A percentile compares a stretch with the other conserved stretches of the same genome.
Evolutionary conservation across 169 alveolate genomes (phyloP).

Genomic region (Plasmodium reichenowi): DNA sequence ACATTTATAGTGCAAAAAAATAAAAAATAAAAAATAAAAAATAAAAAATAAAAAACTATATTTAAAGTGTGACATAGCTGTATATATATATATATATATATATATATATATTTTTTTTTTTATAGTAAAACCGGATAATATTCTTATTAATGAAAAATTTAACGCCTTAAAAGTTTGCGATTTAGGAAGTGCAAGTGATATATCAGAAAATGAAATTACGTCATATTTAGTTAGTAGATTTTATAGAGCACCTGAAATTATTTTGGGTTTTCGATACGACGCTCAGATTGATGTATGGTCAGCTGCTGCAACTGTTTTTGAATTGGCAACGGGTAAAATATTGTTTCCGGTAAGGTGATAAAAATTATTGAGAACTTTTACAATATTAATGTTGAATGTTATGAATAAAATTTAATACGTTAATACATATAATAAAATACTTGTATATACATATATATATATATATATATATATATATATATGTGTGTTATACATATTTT

Average conservation of each 20-base stretch:
- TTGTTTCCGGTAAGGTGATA: constrained; percentile 90
- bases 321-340: constrained; percentile 97
- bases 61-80: not conserved
- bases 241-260: constrained; percentile 99
- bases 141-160: constrained; percentile 91
- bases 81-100: not conserved
- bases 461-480: not conserved
- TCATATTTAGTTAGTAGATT: constrained; percentile 95
- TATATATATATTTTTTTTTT: not conserved
- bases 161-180: constrained; percentile 95
- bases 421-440: constrained; percentile 42
- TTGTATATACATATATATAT: constrained; percentile 10
- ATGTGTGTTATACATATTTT: not conserved
- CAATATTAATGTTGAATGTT: too few species aligned
- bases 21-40: not conserved
- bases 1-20: not conserved
- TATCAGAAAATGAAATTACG: constrained; percentile 92
- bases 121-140: constrained; percentile 96
- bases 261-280: constrained; percentile 94
- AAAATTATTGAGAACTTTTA: constrained; percentile 24
- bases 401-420: constrained; percentile 7
- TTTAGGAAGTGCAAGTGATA: constrained; percentile 95
- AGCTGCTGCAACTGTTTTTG: constrained; percentile 96
- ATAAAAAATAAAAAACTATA: not conserved
- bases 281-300: constrained; percentile 96